Percentiles rank a stretch among this genome's conserved stretches.
Evolutionary conservation across 2,329 filamentous ascomycete genomes (phyloP).

Genomic region (Graphilbum ipis-grandicollis): DNA sequence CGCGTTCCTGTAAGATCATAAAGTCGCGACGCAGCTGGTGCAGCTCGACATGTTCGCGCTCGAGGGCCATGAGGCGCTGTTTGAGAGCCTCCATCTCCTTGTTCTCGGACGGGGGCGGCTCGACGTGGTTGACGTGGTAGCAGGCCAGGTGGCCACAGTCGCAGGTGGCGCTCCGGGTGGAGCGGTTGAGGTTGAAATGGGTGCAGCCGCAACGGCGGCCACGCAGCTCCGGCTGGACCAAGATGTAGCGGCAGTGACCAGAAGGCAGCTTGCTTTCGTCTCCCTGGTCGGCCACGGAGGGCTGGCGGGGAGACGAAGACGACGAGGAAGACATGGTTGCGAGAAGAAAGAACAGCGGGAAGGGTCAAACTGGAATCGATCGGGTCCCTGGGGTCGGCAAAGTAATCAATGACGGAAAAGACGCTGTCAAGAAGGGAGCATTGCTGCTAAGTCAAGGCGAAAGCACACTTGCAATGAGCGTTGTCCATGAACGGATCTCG

Average conservation of each 20-base stretch:
- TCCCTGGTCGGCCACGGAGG: conserved; percentile 6
- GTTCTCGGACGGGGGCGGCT: conserved; percentile 21
- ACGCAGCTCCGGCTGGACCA: conserved; percentile 37
- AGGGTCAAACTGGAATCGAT: background rate
- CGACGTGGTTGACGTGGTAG: conserved; percentile 34
- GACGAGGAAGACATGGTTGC: conserved; percentile 10
- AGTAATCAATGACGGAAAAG: background rate
- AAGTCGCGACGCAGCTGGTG: conserved; percentile 13
- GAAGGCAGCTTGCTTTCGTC: conserved; percentile 33
- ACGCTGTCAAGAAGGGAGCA: background rate
- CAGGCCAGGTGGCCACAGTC: conserved; percentile 43
- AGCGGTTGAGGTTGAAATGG: conserved; percentile 34
- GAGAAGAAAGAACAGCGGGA: too few relatives aligned
- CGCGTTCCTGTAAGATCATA: conserved; percentile 9
- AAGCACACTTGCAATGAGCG: background rate
- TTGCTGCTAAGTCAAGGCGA: background rate
- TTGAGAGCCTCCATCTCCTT: conserved; percentile 31
- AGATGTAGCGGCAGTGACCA: conserved; percentile 42
- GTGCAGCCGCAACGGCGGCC: conserved; percentile 42
- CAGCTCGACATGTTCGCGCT: conserved; percentile 21
- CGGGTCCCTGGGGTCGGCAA: too few relatives aligned
- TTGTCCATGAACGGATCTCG: background rate
- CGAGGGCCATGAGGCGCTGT: conserved; percentile 25
- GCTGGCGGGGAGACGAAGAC: conserved; percentile 13
- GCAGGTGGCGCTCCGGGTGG: conserved; percentile 35